Base-by-base conservation (phyloP, 805 yeast genomes). In the Lachancea fermentati region DNA sequence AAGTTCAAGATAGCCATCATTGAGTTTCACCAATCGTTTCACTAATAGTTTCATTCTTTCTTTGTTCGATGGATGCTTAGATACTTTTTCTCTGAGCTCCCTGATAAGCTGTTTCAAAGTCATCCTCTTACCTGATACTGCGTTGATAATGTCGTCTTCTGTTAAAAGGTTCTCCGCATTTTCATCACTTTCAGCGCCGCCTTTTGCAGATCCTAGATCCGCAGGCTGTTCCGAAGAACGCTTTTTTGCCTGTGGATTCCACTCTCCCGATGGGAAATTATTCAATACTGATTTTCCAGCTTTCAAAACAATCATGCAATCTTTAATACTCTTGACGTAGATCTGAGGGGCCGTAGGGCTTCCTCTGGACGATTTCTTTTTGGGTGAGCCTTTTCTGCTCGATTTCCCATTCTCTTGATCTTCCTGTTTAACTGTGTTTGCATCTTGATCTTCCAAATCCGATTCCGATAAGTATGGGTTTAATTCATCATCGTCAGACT, bases 381-480 rank as follows among this genome's bases (percentile, higher is more conserved):
- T 53, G 4, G 61, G 60, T 4, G 63, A 58, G 1, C 54, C 44
- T 35, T 39, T 55, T 34, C 46, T 48, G 12, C 55, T 43, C 64
- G 73, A 19, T 58, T 51, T 52, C 60, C 71, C 42, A 62, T 61
- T 48, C 6, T 60, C 58, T 15, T 60, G 57, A 32, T 64, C 68
- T 4, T 64, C 65, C 44, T 72, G 72, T 34, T 68, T 60, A 8
- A 62, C 66, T 25, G 66, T 72, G n/a, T 67, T 66, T 34, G 66
- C 69, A 12, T 72, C 74, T 29, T 68, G 70, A 33, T 75, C 71
- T 39, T 81, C 86, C 11, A 75, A 65, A 37, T 79, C 85, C 44
- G 86, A 80, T 54, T 85, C 76, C 34, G 82, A 77, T 16, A 83
- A 67, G 55, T 87, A 88, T 30, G 96, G 96, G 58, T 87, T 86